Conservation (phyloP, 495 filamentous ascomycete species). For the Hypomontagnella monticulosa region DNA sequence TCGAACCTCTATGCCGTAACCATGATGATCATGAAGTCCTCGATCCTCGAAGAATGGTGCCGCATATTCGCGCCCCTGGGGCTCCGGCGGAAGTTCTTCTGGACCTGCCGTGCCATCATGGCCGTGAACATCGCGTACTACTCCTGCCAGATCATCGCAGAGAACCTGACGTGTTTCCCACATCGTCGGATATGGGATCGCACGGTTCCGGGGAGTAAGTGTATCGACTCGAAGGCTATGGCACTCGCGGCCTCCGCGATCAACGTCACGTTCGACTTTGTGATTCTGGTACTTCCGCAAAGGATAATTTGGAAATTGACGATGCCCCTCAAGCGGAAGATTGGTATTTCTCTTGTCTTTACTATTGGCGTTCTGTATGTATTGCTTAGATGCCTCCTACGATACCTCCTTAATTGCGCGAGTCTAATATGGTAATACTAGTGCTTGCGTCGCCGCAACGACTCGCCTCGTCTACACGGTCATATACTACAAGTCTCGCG, state of each 20-base stretch:
- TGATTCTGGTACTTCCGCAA: slow-evolving; percentile 63
- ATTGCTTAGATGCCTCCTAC: neutral
- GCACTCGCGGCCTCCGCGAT: slow-evolving; percentile 58
- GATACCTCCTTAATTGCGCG: neutral
- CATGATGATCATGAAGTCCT: slow-evolving; percentile 40
- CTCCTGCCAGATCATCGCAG: slow-evolving; percentile 52
- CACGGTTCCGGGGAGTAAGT: slow-evolving; percentile 17
- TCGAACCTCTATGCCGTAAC: slow-evolving; percentile 29
- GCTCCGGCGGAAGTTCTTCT: slow-evolving; percentile 33
- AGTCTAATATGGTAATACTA: neutral
- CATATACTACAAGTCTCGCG: neutral
- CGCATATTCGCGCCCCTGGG: slow-evolving; percentile 40
- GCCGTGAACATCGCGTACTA: slow-evolving; percentile 52
- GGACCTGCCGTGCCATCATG: slow-evolving; percentile 47
- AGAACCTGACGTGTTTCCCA: slow-evolving; percentile 56
- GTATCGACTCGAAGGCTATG: slow-evolving; percentile 58
- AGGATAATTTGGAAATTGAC: slow-evolving; percentile 54
- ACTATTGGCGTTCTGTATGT: slow-evolving; percentile 63
- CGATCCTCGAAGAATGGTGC: slow-evolving; percentile 47
- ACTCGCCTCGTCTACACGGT: slow-evolving; percentile 2
- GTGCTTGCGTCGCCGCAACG: slow-evolving; percentile 2
- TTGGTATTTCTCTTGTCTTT: slow-evolving; percentile 63
- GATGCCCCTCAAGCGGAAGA: slow-evolving; percentile 57
- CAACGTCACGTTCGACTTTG: slow-evolving; percentile 63
- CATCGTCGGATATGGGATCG: slow-evolving; percentile 20